These are phyloP conservation scores for Acanthamoeba culbertsoni DNA, from an alignment of 208 protist species.

Conservation along the genomic window DNA sequence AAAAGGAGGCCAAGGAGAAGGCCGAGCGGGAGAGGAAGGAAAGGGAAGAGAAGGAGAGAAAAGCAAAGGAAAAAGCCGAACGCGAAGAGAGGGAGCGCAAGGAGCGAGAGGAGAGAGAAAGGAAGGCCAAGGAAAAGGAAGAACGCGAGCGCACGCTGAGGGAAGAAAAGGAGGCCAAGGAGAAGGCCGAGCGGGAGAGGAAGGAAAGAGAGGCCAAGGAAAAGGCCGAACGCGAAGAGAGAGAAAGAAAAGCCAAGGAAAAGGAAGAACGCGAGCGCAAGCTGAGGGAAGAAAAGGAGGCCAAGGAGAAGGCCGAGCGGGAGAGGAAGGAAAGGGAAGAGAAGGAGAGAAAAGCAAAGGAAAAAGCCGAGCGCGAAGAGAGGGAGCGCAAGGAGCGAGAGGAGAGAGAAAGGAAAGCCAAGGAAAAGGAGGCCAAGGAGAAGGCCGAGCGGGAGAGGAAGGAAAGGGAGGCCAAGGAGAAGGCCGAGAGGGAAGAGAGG, in stretches of 20 bases:
- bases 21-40: not conserved
- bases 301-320: not conserved
- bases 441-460: not conserved
- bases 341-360: not conserved
- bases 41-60: not conserved
- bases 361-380: not conserved
- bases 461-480: not conserved
- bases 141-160: too few relatives aligned
- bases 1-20: not conserved
- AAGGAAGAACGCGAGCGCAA: not conserved
- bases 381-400: not conserved
- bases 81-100: not conserved
- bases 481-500: not conserved
- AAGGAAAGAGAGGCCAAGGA: not conserved
- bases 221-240: not conserved
- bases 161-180: not conserved
- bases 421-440: not conserved
- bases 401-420: not conserved
- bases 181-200: not conserved
- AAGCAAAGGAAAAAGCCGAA: not conserved
- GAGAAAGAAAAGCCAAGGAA: not conserved
- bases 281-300: not conserved
- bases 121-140: not conserved
- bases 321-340: not conserved
- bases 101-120: not conserved